Base-by-base conservation (phyloP, 805 yeast species). In the Saccharomycopsis vini region DNA sequence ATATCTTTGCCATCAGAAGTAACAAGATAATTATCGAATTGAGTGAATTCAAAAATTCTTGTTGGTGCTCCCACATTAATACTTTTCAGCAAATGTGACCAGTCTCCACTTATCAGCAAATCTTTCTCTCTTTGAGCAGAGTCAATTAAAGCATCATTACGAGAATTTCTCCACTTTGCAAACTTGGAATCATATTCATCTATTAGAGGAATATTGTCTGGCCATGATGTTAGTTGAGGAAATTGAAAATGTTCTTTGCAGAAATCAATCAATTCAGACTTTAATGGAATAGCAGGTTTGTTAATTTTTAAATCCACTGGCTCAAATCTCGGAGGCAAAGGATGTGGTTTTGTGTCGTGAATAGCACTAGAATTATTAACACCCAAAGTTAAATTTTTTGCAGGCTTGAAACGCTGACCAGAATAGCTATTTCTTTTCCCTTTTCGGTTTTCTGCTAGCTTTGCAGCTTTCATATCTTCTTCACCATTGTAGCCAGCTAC, bases 171-270 rank as follows among this genome's bases (percentile, higher is more conserved):
- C 97, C 97, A 92, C 20, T 29, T 36, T 4, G 45, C 46, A 38
- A 48, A 46, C 32, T 49, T 49, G 15, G 30, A 23, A 28, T 49
- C 50, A 21, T 40, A 32, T 21, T 49, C 52, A 24, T 46, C 52
- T 29, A 46, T 46, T 18, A 44, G 19, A 2, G 51, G 51, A 18
- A 42, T 31, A 34, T 28, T 39, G 5, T 48, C 51, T 4, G 47
- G 50, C 38, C 41, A 45, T 22, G 30, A 16, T 21, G 37, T 20
- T 28, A 49, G 46, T 57, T 90, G 97, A 0, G 98, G 97, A 57
- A 89, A 97, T 56, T 89, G 95, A 65, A 90, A 92, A 56, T 88
- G 89, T 59, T 92, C 98, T 47, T 86, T 58, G 53, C 83, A 75
- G 60, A 81, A 84, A 41, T 80, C 84, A 49, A 83, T 73, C 54